Percentiles rank a stretch among this genome's conserved stretches.
Conservation (phyloP, 192 early-diverging fungal species). For the Thoreauomyces humboldtii region DNA sequence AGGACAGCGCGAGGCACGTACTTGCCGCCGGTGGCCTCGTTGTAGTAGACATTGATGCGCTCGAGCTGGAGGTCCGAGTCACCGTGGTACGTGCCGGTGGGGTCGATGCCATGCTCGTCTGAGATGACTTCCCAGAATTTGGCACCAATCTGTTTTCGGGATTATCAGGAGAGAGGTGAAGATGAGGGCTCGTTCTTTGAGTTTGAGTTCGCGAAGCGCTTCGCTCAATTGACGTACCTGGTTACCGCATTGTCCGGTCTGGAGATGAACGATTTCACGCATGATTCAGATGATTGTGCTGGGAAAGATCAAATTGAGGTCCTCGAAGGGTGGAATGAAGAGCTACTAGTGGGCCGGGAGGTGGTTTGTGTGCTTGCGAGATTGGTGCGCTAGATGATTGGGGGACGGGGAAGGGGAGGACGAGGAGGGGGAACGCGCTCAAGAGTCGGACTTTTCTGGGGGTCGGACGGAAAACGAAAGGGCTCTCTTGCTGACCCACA, state of each 20-base stretch:
- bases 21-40: constrained; percentile 69
- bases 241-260: constrained; percentile 95
- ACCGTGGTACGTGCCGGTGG: constrained; percentile 76
- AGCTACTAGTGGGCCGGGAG: too few species aligned
- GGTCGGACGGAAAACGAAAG: too few species aligned
- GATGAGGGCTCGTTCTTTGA: too few species aligned
- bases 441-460: too few species aligned
- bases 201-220: too few species aligned
- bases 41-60: constrained; percentile 97
- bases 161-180: too few species aligned
- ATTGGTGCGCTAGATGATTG: too few species aligned
- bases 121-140: constrained; percentile 97
- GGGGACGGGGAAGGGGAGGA: too few species aligned
- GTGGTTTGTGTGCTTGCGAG: too few species aligned
- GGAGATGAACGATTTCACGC: constrained; percentile 91
- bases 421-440: too few species aligned
- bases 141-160: constrained; percentile 70
- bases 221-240: constrained; percentile 52
- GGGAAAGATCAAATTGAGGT: not conserved
- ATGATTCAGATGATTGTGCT: constrained; percentile 14
- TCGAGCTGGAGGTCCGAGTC: constrained; percentile 85
- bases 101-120: constrained; percentile 84
- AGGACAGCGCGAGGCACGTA: constrained; percentile 73
- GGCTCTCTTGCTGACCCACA: too few species aligned
- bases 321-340: too few species aligned